phyloP scores from a whole-genome alignment of 768 basidiomycete species.

The Trametes punicea region DNA sequence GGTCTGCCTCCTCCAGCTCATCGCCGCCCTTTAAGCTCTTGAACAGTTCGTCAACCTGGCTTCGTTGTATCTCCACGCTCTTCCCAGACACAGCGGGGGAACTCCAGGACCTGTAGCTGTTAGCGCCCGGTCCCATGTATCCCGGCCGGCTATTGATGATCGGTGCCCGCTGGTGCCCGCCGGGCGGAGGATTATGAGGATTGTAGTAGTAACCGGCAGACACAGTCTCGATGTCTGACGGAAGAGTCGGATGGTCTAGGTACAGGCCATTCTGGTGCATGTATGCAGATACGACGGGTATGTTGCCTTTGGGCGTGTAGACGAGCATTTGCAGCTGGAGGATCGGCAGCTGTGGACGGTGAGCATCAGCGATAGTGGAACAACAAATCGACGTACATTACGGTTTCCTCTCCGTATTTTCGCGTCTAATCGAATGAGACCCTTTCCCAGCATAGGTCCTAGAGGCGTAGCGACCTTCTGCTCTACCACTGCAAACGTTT shows the following conservation, averaged over 20 bases:
- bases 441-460: constrained; percentile 82
- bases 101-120: constrained; percentile 46
- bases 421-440: constrained; percentile 76
- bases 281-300: constrained; percentile 74
- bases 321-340: constrained; percentile 83
- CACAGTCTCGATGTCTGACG: constrained; percentile 59
- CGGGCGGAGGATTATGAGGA: constrained; percentile 81
- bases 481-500: constrained; percentile 81
- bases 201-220: constrained; percentile 71
- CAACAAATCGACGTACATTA: constrained; percentile 46
- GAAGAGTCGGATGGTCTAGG: constrained; percentile 76
- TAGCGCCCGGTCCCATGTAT: constrained; percentile 39
- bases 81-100: constrained; percentile 59
- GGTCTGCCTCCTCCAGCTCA: constrained; percentile 82
- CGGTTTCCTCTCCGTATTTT: constrained; percentile 64
- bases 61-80: constrained; percentile 87
- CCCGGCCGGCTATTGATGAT: constrained; percentile 39
- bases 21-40: constrained; percentile 83
- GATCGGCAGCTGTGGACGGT: constrained; percentile 62
- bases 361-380: constrained; percentile 6
- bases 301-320: constrained; percentile 93
- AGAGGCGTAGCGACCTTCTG: constrained; percentile 78
- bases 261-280: constrained; percentile 65
- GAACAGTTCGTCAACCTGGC: constrained; percentile 93
- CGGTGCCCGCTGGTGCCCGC: constrained; percentile 50